These are phyloP conservation scores for Penstemon newberryi DNA, from an alignment of 257 asterid genomes.

Conservation along the genomic window DNA sequence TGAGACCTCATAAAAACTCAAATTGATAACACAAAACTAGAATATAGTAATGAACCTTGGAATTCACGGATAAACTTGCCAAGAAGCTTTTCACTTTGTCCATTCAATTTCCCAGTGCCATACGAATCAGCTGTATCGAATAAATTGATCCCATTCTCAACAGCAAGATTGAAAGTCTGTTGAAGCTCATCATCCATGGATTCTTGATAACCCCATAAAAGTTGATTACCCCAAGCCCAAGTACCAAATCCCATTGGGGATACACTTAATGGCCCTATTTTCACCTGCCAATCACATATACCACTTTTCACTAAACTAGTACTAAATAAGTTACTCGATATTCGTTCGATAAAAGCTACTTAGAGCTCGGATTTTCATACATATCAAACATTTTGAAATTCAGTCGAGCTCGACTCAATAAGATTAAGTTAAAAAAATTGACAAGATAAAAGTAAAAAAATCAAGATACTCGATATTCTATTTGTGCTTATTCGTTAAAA, in stretches of 20 bases:
- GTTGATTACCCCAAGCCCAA: conserved; percentile 99
- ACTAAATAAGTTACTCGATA: not conserved
- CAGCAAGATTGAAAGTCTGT: conserved; percentile 74
- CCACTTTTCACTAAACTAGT: not conserved
- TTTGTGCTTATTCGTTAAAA: too few species aligned
- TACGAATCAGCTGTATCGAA: conserved; percentile 98
- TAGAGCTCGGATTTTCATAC: too few species aligned
- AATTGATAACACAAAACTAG: not conserved
- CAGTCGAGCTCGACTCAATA: too few species aligned
- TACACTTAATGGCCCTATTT: conserved; percentile 70
- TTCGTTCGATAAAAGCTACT: too few species aligned
- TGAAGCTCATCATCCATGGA: conserved; percentile 91
- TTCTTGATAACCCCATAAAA: conserved; percentile 92
- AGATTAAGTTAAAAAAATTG: too few species aligned
- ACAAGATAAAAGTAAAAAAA: too few species aligned
- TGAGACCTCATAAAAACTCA: not conserved
- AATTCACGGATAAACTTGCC: conserved; percentile 74
- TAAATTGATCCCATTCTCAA: conserved; percentile 73
- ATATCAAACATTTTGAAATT: too few species aligned
- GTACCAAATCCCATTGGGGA: conserved; percentile 99
- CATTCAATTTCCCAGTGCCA: conserved; percentile 85
- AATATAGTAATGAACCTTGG: conserved; percentile 38
- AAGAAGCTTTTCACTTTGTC: conserved; percentile 93
- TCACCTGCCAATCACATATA: conserved; percentile 50
- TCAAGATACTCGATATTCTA: too few species aligned